These are phyloP conservation scores for Erysimum cheiri DNA, from an alignment of 441 rosid species.

Conservation along the genomic window DNA sequence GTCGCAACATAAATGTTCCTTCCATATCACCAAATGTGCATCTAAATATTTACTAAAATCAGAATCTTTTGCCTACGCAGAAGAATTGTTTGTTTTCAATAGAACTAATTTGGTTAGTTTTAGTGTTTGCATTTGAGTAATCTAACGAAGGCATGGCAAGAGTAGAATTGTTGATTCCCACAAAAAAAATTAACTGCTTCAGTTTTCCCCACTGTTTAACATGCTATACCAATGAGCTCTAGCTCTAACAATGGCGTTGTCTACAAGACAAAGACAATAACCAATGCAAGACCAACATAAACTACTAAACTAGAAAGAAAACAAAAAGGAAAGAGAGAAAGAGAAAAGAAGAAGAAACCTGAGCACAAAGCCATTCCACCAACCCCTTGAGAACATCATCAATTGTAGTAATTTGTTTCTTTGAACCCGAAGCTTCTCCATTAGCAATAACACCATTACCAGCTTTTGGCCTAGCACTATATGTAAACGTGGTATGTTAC, in stretches of 20 bases:
- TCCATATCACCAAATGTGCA: not conserved
- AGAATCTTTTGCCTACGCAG: not conserved
- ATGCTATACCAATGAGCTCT: not conserved
- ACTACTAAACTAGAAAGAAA: slow-evolving; percentile 9
- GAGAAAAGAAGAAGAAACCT: slow-evolving; percentile 55
- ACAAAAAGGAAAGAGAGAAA: not conserved
- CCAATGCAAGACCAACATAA: slow-evolving; percentile 15
- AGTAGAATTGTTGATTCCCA: not conserved
- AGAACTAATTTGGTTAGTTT: not conserved
- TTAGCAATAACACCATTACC: slow-evolving; percentile 52
- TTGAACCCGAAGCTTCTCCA: slow-evolving; percentile 78
- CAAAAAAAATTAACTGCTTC: slow-evolving; percentile 9
- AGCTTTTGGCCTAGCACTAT: slow-evolving; percentile 76
- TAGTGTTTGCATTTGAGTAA: not conserved
- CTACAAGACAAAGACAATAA: not conserved
- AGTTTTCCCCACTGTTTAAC: not conserved
- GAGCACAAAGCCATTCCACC: slow-evolving; percentile 95
- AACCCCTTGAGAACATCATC: slow-evolving; percentile 89
- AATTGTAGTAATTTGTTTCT: slow-evolving; percentile 59
- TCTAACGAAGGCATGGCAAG: not conserved
- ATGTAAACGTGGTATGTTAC: slow-evolving; percentile 1
- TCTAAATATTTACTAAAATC: not conserved
- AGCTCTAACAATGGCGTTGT: not conserved
- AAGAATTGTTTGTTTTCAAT: not conserved
- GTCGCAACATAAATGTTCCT: not conserved